Evolutionary conservation across 163 green algal genomes (phyloP), one percentile per base, ranked within the genome.

Genomic region (Scenedesmus sp.): DNA sequence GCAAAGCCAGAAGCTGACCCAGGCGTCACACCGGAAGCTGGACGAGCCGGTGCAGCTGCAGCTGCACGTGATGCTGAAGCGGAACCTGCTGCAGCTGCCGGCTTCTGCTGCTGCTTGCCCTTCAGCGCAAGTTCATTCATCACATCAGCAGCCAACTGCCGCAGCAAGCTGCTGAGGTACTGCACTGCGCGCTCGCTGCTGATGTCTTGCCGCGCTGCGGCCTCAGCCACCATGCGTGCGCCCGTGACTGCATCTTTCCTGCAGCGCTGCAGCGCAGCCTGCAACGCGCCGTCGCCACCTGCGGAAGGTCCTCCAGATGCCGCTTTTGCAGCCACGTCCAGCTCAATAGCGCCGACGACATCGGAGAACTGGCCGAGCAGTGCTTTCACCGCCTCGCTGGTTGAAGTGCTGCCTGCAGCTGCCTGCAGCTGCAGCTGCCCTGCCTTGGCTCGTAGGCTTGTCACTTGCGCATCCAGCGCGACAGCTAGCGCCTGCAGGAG

Each of bases 391-490:
- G 65, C 65, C 65, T 76, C 65, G 65, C 65, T 76, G 9, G 65
- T 76, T 15, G 65, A 20, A 2, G 65, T 76, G 65, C 65, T 76
- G 65, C 65, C 65, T n/a, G 65, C 37, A 40, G 65, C 65, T 40
- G 65, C 65, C 65, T 76, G 65, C 65, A 76, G 65, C 65, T 76
- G 65, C 65, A 76, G 30, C 65, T 76, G 65, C 9, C 65, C 65
- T 18, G 65, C 65, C 30, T 76, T 76, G 30, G 65, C 65, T 6
- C 65, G 65, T 30, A 76, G 65, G 65, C 65, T 76, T 16, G 65
- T 76, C 7, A 76, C 65, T 18, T 76, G 65, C 5, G 65, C 65
- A 40, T 76, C 65, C 37, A 76, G 65, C 30, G 65, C 26, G 0
- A 76, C 65, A 76, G 30, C 65, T 7, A 76, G 65, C 20, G 65